Evolutionary conservation across 2,329 filamentous ascomycete species (phyloP), one percentile per base, ranked within the genome.

Genomic region (Fusarium sp.): DNA sequence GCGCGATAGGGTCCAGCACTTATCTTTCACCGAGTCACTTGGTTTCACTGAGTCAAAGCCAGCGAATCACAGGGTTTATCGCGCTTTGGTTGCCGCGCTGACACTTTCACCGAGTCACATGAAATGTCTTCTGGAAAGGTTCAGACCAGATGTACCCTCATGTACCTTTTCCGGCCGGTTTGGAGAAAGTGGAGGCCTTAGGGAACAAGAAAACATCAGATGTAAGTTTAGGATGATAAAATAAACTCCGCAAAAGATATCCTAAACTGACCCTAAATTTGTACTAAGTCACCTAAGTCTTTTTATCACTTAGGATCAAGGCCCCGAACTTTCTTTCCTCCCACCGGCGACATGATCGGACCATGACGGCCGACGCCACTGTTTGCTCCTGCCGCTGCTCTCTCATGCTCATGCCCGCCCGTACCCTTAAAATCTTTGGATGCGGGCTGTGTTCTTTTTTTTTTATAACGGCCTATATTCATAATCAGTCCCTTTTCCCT

Each of bases 361-460:
- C 62, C 57, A 71, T 73, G 62, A 73, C 45, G 51, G 70, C 70
- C 70, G 70, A 73, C 70, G 66, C 70, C 70, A 73, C 66, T 46
- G 25, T n/a, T 46, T 46, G 44, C 44, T 29, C 44, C 44, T 29
- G 25, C 44, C 11, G 12, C 25, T 27, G 44, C 25, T 46, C 44
- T 46, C 44, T 67, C 57, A 51, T 60, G 42, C 38, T 37, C 41
- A 61, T 60, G 66, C 38, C 39, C 65, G 27, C 21, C 21, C 10
- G 49, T 65, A 57, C 56, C 48, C 69, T 73, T 73, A 73, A 70
- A 73, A 70, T 27, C 58, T 72, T 72, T 65, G 31, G 63, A 48
- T 42, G 46, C 25, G 38, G 49, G 56, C 70, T 67, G 16, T 59
- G 4, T 46, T 38, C 58, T 33, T 21, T 38, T 64, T 33, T 21